Conservation (phyloP, 2,329 filamentous ascomycete genomes). For the Fusarium sp. region DNA sequence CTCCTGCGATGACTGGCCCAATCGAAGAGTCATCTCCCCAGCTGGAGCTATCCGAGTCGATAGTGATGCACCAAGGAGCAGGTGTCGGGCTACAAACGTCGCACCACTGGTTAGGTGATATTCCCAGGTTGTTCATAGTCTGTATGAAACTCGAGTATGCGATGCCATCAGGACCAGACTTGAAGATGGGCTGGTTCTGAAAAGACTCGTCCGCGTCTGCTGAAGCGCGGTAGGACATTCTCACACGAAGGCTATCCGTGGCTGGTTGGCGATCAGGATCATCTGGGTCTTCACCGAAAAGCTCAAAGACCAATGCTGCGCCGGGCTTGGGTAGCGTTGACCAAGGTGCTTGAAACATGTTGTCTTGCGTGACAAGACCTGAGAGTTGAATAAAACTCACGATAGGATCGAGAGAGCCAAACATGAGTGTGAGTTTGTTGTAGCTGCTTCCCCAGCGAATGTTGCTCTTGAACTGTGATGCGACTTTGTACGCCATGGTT, state of each 20-base stretch:
- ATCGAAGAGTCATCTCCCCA: constrained; percentile 22
- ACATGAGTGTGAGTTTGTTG: constrained; percentile 61
- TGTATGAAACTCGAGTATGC: constrained; percentile 50
- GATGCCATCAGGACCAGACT: constrained; percentile 47
- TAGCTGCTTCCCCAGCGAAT: constrained; percentile 49
- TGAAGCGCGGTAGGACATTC: constrained; percentile 65
- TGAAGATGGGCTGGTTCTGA: constrained; percentile 52
- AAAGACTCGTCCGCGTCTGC: constrained; percentile 49
- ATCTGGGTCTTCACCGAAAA: constrained; percentile 48
- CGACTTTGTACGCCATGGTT: constrained; percentile 57
- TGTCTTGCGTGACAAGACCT: constrained; percentile 56
- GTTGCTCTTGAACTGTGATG: constrained; percentile 53
- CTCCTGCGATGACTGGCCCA: constrained; percentile 52
- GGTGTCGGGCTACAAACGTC: constrained; percentile 47
- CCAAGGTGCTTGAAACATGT: constrained; percentile 54
- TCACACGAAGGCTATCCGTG: constrained; percentile 55
- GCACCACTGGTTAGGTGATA: constrained; percentile 54
- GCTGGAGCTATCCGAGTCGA: not conserved
- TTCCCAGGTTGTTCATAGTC: constrained; percentile 48
- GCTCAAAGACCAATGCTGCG: constrained; percentile 78
- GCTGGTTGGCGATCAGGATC: constrained; percentile 38
- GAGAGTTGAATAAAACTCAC: constrained; percentile 63
- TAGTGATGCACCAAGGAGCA: constrained; percentile 49
- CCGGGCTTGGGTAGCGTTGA: constrained; percentile 70
- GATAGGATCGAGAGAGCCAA: constrained; percentile 64